Evolutionary conservation across 176 grass and related monocot genomes (phyloP).

Genomic region (Aegilops longissima): DNA sequence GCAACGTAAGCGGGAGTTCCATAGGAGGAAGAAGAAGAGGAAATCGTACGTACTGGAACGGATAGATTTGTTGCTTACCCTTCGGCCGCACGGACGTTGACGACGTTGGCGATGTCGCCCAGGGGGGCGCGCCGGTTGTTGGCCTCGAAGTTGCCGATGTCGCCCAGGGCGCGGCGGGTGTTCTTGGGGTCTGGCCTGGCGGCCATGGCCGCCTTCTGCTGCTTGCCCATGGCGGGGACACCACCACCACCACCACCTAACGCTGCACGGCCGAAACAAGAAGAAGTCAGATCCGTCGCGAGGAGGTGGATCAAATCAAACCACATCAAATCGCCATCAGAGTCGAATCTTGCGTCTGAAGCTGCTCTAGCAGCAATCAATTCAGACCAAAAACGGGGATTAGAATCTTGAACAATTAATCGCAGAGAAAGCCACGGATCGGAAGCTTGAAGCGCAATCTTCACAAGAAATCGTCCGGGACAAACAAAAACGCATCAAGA

Average conservation of each 20-base stretch:
- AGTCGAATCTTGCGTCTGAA: too few relatives aligned
- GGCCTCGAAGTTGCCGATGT: background rate
- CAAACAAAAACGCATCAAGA: background rate
- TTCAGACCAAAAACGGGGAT: background rate
- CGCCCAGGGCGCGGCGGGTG: constrained; percentile 43
- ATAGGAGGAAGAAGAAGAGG: background rate
- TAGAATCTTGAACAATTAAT: background rate
- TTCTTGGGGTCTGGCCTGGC: constrained; percentile 48
- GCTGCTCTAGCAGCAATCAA: too few relatives aligned
- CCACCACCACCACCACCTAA: constrained; percentile 31
- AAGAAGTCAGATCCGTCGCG: background rate
- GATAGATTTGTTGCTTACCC: constrained; percentile 24
- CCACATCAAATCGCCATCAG: background rate
- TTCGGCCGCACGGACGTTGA: constrained; percentile 34
- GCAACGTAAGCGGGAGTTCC: background rate
- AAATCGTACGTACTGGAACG: background rate
- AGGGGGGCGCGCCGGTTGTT: constrained; percentile 50
- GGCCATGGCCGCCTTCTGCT: constrained; percentile 45
- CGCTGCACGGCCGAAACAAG: background rate
- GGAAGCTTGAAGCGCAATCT: background rate
- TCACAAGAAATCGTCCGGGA: background rate
- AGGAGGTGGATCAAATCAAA: background rate
- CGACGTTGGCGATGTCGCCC: constrained; percentile 72
- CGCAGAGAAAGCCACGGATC: background rate
- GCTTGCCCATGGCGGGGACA: constrained; percentile 44